Percentiles rank a stretch among this genome's conserved stretches.
These are phyloP conservation scores for Plantago ovata DNA, from an alignment of 257 asterid species.

Conservation along the genomic window DNA sequence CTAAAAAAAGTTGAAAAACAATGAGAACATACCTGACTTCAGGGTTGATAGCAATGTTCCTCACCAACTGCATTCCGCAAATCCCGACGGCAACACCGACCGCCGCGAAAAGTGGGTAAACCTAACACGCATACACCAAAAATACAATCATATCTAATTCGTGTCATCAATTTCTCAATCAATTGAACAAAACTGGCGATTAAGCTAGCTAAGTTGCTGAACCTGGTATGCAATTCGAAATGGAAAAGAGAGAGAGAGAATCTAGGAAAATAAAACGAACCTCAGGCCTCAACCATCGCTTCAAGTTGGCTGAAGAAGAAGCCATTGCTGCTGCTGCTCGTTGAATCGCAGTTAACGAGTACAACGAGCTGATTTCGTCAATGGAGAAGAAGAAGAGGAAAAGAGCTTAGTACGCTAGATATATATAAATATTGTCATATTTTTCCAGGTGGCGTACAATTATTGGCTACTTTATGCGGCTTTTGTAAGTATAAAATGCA, in stretches of 20 bases:
- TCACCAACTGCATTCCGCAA: constrained; percentile 16
- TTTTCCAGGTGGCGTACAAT: not conserved
- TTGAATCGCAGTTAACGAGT: not conserved
- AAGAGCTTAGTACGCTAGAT: too few species aligned
- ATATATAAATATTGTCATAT: not conserved
- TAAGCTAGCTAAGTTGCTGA: not conserved
- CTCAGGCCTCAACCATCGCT: constrained; percentile 18
- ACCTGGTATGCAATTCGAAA: not conserved
- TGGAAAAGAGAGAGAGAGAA: not conserved
- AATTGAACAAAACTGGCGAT: not conserved
- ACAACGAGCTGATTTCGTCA: not conserved
- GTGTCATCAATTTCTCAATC: not conserved
- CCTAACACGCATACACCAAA: not conserved
- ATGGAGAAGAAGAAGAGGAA: not conserved
- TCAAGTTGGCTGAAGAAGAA: not conserved
- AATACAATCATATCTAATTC: constrained; percentile 6
- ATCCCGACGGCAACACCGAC: constrained; percentile 16
- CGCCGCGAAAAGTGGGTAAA: constrained; percentile 7
- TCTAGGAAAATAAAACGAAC: not conserved
- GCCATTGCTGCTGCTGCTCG: not conserved
- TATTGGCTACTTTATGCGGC: not conserved
- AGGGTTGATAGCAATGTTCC: constrained; percentile 11
- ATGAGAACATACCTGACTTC: constrained; percentile 8
- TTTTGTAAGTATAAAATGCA: too few species aligned
- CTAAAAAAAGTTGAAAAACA: too few species aligned